Percentiles rank a stretch among this genome's conserved stretches.
Evolutionary conservation across 78 protist genomes (phyloP).

Genomic region (Isochrysis galbana): DNA sequence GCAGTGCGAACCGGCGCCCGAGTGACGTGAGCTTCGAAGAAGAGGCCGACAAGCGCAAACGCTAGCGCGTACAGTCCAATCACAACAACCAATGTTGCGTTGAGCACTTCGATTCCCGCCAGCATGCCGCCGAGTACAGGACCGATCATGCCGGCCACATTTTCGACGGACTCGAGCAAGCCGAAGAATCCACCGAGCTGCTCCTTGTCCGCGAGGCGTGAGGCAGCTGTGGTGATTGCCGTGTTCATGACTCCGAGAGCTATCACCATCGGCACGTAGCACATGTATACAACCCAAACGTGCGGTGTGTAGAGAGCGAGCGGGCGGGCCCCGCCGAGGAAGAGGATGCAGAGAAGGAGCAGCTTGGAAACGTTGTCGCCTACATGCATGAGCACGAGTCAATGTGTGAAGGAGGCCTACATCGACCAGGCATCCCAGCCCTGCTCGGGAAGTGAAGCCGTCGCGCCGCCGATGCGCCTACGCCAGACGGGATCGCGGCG

Average conservation of each 20-base stretch:
- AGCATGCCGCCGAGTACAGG: background rate
- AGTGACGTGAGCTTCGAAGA: background rate
- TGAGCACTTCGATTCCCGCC: background rate
- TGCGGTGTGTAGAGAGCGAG: background rate
- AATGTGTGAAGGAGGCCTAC: no score
- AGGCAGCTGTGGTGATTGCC: background rate
- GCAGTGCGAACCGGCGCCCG: no score
- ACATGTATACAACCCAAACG: background rate
- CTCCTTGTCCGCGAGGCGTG: background rate
- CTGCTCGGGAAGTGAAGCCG: no score
- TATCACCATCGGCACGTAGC: background rate
- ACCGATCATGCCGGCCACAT: background rate
- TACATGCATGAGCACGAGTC: no score
- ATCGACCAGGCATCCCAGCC: no score
- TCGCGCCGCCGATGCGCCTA: no score
- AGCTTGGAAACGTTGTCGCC: background rate
- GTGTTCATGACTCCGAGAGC: slow-evolving; percentile 1
- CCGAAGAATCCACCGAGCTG: slow-evolving; percentile 6
- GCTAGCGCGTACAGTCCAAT: background rate
- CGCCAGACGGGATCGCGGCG: no score
- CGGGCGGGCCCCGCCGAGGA: background rate
- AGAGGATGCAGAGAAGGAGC: background rate
- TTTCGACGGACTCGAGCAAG: background rate
- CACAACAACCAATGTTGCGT: background rate
- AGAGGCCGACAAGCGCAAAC: background rate